Conservation (phyloP, 2,329 filamentous ascomycete genomes). For the Penicillium fuscoglaucum region DNA sequence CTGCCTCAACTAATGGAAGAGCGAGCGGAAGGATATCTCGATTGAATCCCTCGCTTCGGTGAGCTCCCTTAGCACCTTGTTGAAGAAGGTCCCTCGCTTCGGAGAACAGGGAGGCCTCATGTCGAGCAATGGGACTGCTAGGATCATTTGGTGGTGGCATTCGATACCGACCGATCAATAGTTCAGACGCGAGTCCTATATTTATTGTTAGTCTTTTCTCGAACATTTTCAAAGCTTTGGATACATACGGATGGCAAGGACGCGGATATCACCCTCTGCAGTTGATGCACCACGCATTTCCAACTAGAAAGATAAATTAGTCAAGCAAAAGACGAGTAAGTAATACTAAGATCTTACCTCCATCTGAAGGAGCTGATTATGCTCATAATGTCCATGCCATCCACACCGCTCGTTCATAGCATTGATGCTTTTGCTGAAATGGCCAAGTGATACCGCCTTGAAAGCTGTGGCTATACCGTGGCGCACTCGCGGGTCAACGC, state of each 20-base stretch:
- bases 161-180: conserved; percentile 27
- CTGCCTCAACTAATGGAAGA: background rate
- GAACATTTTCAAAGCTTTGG: background rate
- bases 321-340: background rate
- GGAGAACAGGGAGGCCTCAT: background rate
- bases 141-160: conserved; percentile 19
- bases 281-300: conserved; percentile 7
- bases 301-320: background rate
- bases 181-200: conserved; percentile 28
- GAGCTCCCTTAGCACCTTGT: background rate
- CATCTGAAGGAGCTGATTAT: conserved; percentile 9
- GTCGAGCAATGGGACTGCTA: conserved; percentile 15
- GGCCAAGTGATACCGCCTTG: conserved; percentile 13
- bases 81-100: background rate
- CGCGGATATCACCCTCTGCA: conserved; percentile 23
- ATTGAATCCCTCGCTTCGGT: background rate
- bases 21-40: background rate
- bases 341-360: conserved; percentile 6
- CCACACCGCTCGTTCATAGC: conserved; percentile 15
- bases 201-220: background rate
- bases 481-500: conserved; percentile 11
- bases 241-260: conserved; percentile 23
- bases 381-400: conserved; percentile 14
- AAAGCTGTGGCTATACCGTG: conserved; percentile 14
- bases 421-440: conserved; percentile 11